phyloP scores from a whole-genome alignment of 148 eudicot genomes.

The Arbutus unedo region DNA sequence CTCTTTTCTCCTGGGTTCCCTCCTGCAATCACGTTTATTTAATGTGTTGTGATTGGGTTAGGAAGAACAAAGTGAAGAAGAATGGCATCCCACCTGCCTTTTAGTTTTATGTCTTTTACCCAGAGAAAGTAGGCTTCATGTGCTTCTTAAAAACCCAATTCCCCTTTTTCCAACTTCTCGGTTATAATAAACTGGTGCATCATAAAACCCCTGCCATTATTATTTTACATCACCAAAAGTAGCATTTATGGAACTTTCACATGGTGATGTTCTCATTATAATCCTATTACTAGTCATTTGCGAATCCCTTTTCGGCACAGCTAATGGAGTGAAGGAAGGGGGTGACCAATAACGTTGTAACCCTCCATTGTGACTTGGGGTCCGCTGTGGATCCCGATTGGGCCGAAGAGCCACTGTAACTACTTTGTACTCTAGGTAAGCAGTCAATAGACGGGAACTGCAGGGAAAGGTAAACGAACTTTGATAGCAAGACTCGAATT shows the following conservation, averaged over 20 bases:
- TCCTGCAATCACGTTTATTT: background rate
- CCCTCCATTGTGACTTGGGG: too few species aligned
- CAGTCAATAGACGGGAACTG: too few species aligned
- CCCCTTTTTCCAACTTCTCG: background rate
- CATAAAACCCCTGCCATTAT: background rate
- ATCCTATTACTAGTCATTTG: background rate
- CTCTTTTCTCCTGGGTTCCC: too few species aligned
- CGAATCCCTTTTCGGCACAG: background rate
- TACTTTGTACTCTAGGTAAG: too few species aligned
- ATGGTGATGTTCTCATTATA: background rate
- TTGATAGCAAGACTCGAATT: too few species aligned
- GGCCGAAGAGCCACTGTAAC: too few species aligned
- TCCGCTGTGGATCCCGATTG: too few species aligned
- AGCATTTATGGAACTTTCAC: background rate
- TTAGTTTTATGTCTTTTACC: background rate
- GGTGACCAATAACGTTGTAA: too few species aligned
- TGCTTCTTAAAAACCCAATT: slow-evolving; percentile 1
- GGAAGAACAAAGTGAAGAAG: slow-evolving; percentile 12
- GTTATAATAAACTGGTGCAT: background rate
- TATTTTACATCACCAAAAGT: background rate
- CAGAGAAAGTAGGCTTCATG: slow-evolving; percentile 14
- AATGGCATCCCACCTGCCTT: slow-evolving; percentile 4
- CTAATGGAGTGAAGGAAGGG: too few species aligned
- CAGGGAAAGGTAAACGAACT: too few species aligned
- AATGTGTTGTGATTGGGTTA: background rate